These are phyloP conservation scores for Botrytis elliptica DNA, from an alignment of 2,329 filamentous ascomycete genomes.

Conservation along the genomic window DNA sequence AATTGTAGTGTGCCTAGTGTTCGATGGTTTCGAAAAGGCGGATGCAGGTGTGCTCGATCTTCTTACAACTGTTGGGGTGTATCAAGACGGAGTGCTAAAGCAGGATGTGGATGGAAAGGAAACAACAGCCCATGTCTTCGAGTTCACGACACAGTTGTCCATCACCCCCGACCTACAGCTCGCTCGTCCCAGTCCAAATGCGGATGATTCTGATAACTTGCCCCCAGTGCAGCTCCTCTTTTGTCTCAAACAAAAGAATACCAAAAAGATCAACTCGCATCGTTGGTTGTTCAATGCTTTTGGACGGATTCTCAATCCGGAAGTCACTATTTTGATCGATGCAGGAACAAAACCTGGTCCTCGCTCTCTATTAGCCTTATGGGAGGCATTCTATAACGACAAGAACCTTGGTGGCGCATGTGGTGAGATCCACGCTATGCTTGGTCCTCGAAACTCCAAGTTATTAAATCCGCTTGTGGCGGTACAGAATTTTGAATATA, in stretches of 20 bases:
- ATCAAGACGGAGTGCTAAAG: slow-evolving; percentile 98
- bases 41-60: slow-evolving; percentile 95
- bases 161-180: slow-evolving; percentile 97
- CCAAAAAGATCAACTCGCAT: slow-evolving; percentile 99
- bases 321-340: slow-evolving; percentile 93
- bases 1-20: slow-evolving; percentile 95
- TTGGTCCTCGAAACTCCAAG: slow-evolving; percentile 62
- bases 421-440: slow-evolving; percentile 98
- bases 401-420: slow-evolving; percentile 98
- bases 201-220: slow-evolving; percentile 79
- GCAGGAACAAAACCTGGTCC: slow-evolving; percentile 94
- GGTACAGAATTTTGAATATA: slow-evolving; percentile 99
- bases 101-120: slow-evolving; percentile 97
- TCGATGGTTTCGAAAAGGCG: slow-evolving; percentile 96
- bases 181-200: slow-evolving; percentile 70
- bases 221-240: slow-evolving; percentile 99
- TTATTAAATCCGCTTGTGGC: slow-evolving; percentile 95
- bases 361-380: slow-evolving; percentile 86
- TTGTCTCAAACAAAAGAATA: slow-evolving; percentile 98
- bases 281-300: slow-evolving; percentile 99
- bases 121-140: slow-evolving; percentile 95
- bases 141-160: slow-evolving; percentile 96
- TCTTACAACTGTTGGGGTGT: slow-evolving; percentile 89
- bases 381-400: slow-evolving; percentile 99
- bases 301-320: slow-evolving; percentile 92